Conservation (phyloP, 495 filamentous ascomycete species). For the Penicillium daleae region DNA sequence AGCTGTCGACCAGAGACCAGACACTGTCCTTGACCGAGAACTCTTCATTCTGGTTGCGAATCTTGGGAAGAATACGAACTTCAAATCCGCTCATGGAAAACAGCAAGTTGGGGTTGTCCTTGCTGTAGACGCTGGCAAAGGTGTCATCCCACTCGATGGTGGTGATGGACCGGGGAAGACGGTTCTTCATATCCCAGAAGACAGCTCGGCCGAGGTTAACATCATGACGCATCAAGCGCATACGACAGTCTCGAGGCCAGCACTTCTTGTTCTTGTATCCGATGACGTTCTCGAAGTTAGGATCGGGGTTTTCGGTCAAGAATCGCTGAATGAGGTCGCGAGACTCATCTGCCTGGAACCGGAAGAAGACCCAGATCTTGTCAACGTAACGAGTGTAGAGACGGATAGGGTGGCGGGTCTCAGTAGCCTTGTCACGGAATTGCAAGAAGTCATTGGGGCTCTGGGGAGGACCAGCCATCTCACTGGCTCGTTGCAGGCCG, state of each 20-base stretch:
- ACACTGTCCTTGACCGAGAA: constrained; percentile 98
- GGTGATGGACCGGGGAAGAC: constrained; percentile 89
- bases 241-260: constrained; percentile 96
- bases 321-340: constrained; percentile 97
- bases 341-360: constrained; percentile 92
- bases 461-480: constrained; percentile 96
- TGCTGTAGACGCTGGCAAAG: constrained; percentile 98
- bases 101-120: constrained; percentile 95
- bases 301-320: constrained; percentile 96
- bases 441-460: constrained; percentile 98
- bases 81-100: constrained; percentile 99
- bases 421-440: constrained; percentile 88
- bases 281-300: constrained; percentile 99
- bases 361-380: constrained; percentile 96
- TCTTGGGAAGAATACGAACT: constrained; percentile 96
- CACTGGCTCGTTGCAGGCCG: constrained; percentile 90
- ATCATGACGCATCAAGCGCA: constrained; percentile 99
- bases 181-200: constrained; percentile 99
- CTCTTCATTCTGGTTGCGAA: constrained; percentile 90
- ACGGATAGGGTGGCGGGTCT: constrained; percentile 91
- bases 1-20: constrained; percentile 96
- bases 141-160: constrained; percentile 99
- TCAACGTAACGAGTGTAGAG: constrained; percentile 98
- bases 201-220: constrained; percentile 97
- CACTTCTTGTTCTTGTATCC: constrained; percentile 99